Evolutionary conservation across 257 asterid species (phyloP).

Genomic region (Leonotis leonurus): DNA sequence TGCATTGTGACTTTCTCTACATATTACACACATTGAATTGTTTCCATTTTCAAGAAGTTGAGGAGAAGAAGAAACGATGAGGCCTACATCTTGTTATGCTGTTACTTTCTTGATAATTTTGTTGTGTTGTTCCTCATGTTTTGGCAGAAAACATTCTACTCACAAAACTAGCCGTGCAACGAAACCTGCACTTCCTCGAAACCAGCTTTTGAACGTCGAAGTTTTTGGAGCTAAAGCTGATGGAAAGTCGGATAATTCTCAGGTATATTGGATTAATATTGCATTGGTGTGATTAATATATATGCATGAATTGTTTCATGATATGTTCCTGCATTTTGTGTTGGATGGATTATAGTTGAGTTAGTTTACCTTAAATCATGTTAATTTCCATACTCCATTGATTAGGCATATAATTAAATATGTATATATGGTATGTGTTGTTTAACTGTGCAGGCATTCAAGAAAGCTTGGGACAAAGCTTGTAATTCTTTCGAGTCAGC

Average conservation of each 20-base stretch:
- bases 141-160: constrained; percentile 17
- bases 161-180: constrained; percentile 7
- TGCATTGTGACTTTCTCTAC: not conserved
- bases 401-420: too few relatives aligned
- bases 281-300: not conserved
- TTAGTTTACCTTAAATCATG: constrained; percentile 3
- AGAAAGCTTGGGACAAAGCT: constrained; percentile 62
- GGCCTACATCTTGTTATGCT: constrained; percentile 16
- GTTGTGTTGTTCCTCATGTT: constrained; percentile 25
- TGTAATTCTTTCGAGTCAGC: constrained; percentile 36
- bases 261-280: constrained; percentile 29
- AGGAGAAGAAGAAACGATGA: constrained; percentile 26
- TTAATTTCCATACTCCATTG: not conserved
- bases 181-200: not conserved
- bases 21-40: not conserved
- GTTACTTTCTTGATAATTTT: constrained; percentile 24
- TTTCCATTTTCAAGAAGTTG: not conserved
- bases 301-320: not conserved
- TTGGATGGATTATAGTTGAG: constrained; percentile 18
- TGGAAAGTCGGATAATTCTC: constrained; percentile 46
- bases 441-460: constrained; percentile 64
- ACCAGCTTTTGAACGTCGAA: constrained; percentile 35
- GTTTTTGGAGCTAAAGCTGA: constrained; percentile 74
- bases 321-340: not conserved
- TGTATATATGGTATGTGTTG: not conserved